A percentile compares a stretch with the other conserved stretches of the same genome.
Evolutionary conservation across 225 moss, liverwort and hornwort species (phyloP).

Genomic region (Polytrichum commune): DNA sequence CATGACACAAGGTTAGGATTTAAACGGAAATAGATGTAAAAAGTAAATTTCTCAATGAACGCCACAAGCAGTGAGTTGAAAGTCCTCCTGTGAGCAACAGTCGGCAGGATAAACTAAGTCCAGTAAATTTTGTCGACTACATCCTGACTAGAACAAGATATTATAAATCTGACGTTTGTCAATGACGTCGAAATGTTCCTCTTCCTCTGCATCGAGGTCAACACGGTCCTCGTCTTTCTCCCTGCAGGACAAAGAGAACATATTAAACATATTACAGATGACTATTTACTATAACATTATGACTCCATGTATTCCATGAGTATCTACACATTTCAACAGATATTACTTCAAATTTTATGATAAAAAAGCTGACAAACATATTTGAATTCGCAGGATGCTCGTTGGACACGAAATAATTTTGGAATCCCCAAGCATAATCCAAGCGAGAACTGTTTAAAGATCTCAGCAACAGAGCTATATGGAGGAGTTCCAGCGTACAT

Average conservation of each 20-base stretch:
- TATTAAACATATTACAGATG: too few relatives aligned
- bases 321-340: too few relatives aligned
- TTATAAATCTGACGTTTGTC: conserved; percentile 54
- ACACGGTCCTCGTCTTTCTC: conserved; percentile 31
- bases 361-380: too few relatives aligned
- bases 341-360: too few relatives aligned
- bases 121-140: neutral
- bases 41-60: neutral
- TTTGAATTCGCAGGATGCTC: too few relatives aligned
- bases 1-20: neutral
- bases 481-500: too few relatives aligned
- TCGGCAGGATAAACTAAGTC: neutral
- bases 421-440: too few relatives aligned
- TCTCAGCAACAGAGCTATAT: neutral
- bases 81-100: neutral
- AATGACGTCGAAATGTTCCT: conserved; percentile 76
- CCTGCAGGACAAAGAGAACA: conserved; percentile 23
- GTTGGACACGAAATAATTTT: too few relatives aligned
- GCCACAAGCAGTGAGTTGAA: neutral
- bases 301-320: too few relatives aligned
- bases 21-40: neutral
- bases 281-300: too few relatives aligned
- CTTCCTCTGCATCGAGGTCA: conserved; percentile 59
- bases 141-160: neutral
- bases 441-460: too few relatives aligned